phyloP scores from a whole-genome alignment of 1,284 basidiomycete species.

The Melanopsichium pennsylvanicum region DNA sequence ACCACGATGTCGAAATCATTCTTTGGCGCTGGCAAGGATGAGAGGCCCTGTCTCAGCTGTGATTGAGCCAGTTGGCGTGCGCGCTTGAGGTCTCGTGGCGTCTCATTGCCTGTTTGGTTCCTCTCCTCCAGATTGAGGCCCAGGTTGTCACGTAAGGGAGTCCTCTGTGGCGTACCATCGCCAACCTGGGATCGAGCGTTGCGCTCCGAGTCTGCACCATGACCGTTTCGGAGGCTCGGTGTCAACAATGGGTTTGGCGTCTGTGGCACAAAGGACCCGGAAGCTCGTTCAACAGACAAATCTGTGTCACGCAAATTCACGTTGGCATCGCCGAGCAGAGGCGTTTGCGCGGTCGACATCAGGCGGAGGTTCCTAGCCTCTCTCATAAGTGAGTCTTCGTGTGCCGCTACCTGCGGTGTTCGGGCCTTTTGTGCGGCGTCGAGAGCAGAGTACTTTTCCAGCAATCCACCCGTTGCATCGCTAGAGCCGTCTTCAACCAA shows the following conservation, averaged over 20 bases:
- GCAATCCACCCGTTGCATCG: conserved; percentile 82
- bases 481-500: conserved; percentile 74
- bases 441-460: conserved; percentile 91
- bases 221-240: conserved; percentile 52
- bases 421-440: conserved; percentile 87
- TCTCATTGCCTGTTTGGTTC: conserved; percentile 24
- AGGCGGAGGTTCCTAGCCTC: conserved; percentile 94
- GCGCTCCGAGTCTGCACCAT: neutral
- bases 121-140: conserved; percentile 75
- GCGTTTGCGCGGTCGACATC: conserved; percentile 90
- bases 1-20: conserved; percentile 97
- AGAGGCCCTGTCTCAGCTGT: conserved; percentile 81
- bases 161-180: conserved; percentile 77
- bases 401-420: conserved; percentile 88
- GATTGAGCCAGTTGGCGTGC: conserved; percentile 39
- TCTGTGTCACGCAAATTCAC: conserved; percentile 68
- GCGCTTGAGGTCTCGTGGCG: conserved; percentile 48
- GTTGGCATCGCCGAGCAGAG: conserved; percentile 94
- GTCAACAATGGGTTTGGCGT: conserved; percentile 96
- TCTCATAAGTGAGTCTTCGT: conserved; percentile 75
- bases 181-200: conserved; percentile 6
- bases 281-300: neutral
- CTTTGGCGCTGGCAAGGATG: conserved; percentile 86
- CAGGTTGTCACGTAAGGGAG: conserved; percentile 88
- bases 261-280: conserved; percentile 71